These are phyloP conservation scores for Salvia miltiorrhiza DNA, from an alignment of 257 asterid genomes.

Conservation along the genomic window DNA sequence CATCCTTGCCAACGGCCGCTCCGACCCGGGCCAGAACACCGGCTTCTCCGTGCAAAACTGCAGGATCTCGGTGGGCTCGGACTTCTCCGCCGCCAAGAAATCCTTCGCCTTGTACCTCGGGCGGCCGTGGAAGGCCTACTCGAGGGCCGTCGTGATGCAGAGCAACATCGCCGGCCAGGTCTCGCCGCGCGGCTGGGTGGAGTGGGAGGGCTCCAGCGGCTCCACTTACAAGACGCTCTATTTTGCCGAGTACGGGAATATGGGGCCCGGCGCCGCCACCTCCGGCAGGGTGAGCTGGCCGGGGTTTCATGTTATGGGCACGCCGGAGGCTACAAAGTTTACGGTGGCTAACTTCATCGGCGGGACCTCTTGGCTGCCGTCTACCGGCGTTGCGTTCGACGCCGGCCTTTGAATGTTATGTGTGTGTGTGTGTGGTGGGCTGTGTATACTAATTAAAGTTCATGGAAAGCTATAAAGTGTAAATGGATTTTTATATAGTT, in stretches of 20 bases:
- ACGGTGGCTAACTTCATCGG: slow-evolving; percentile 50
- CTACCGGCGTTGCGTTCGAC: slow-evolving; percentile 50
- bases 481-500: no score
- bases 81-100: slow-evolving; percentile 22
- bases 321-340: slow-evolving; percentile 45
- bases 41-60: slow-evolving; percentile 58
- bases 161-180: slow-evolving; percentile 40
- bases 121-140: slow-evolving; percentile 53
- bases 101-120: slow-evolving; percentile 40
- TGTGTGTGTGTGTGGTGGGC: background rate
- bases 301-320: slow-evolving; percentile 41
- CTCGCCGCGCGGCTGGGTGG: slow-evolving; percentile 50
- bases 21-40: slow-evolving; percentile 61
- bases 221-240: slow-evolving; percentile 35
- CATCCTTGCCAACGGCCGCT: slow-evolving; percentile 54
- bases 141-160: slow-evolving; percentile 64
- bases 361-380: slow-evolving; percentile 61
- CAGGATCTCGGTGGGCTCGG: slow-evolving; percentile 36
- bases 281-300: slow-evolving; percentile 52
- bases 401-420: slow-evolving; percentile 38
- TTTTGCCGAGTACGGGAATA: slow-evolving; percentile 49
- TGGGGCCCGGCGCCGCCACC: slow-evolving; percentile 47
- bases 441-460: no score
- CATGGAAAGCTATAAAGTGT: no score
- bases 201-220: slow-evolving; percentile 52